These are phyloP conservation scores for Exophiala phaeomuriformis DNA, from an alignment of 2,329 filamentous ascomycete species.

Conservation along the genomic window DNA sequence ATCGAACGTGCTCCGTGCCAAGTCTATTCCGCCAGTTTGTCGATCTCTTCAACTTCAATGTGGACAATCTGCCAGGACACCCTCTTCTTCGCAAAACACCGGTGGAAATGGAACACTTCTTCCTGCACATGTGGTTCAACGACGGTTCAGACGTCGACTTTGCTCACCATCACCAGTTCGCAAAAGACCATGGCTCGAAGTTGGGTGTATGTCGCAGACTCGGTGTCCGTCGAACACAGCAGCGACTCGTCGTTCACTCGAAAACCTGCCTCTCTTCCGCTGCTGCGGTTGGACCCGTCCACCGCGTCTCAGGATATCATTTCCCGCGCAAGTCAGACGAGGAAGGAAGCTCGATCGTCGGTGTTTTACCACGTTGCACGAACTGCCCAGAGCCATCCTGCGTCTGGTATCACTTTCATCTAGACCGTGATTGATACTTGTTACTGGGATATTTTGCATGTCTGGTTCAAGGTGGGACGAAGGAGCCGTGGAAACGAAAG, in stretches of 20 bases:
- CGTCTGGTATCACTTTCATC: no score
- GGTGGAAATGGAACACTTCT: background rate
- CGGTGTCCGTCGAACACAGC: background rate
- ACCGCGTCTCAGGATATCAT: conserved; percentile 4
- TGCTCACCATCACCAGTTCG: background rate
- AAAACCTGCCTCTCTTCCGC: background rate
- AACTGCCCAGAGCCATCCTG: no score
- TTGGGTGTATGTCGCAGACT: background rate
- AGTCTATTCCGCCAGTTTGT: background rate
- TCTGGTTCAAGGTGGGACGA: no score
- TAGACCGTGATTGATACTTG: no score
- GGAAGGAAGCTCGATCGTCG: background rate
- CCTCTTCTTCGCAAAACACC: background rate
- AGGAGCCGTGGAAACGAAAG: no score
- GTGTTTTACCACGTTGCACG: no score
- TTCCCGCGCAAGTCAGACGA: conserved; percentile 1
- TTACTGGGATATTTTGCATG: no score
- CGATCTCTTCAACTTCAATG: background rate
- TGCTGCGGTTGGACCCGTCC: conserved; percentile 3
- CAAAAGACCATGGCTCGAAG: conserved; percentile 1
- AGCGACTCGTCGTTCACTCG: background rate
- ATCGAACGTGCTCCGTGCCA: background rate
- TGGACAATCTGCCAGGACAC: background rate
- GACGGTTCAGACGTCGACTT: conserved; percentile 1
- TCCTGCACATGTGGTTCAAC: conserved; percentile 3